Evolutionary conservation across 345 rosid species (phyloP), one percentile per base, ranked within the genome.

Genomic region (Firmiana major): DNA sequence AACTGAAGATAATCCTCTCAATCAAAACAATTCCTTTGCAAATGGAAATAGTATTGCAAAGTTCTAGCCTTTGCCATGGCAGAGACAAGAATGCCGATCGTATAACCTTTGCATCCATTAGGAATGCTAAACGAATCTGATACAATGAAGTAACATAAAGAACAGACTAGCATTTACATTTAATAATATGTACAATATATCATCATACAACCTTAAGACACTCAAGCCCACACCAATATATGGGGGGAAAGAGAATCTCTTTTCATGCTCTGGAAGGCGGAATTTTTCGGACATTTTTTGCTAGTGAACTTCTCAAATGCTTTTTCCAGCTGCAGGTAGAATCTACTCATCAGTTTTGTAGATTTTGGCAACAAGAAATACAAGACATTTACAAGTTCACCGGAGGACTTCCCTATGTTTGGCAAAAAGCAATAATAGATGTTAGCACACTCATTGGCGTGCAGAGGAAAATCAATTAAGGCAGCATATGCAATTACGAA

Each of bases 341-440:
- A 19, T 48, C 22, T 28, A 49, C 16, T 28, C 40, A 13, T 15
- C 10, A 28, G 40, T 15, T 70, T 70, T 24, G 2, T 13, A 19
- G 16, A 9, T 71, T 28, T 71, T 15, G 74, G 45, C 24, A 19
- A 31, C 45, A 13, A 17, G 45, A 38, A 68, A 21, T 21, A 12
- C 57, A 13, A 70, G 51, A 81, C 16, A 36, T 48, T 81, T 79
- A 91, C 84, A 93, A 75, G 81, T 83, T 90, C 79, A 91, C 92
- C 22, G 92, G 91, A 82, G 93, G 86, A 84, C 81, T 84, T 82
- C 86, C 91, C 97, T 91, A 84, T 68, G 77, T 57, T 77, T 74
- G 79, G 76, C 76, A 62, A 79, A 68, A 34, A 43, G 57, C 9
- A 26, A 17, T 17, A 58, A 22, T 15, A 22, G 69, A 28, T 3